Evolutionary conservation across 257 asterid genomes (phyloP), one percentile per base, ranked within the genome.

Genomic region (Coffea canephora): DNA sequence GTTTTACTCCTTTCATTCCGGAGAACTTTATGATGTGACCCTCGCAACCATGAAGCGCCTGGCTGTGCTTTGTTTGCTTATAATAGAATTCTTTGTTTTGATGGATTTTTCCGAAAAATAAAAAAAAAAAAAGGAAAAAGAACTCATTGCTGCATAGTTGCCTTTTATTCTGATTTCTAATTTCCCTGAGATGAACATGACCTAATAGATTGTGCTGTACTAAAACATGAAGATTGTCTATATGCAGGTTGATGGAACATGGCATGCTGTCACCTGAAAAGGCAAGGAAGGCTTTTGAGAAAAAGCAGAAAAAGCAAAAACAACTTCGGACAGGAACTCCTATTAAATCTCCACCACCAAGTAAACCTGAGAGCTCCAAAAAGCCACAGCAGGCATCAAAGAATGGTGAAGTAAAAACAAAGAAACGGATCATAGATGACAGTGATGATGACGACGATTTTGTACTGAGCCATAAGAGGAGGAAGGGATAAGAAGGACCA

Each of bases 211-310:
- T 31, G 57, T 62, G 3, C 7, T 77, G 75, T 49, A 36, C 48
- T 61, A 73, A 61, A 76, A 57, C 27, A 10, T 71, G 55, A 41
- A 43, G 46, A 65, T 25, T 45, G 14, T 25, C 39, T 36, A 21
- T 39, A 55, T 79, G 71, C 86, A 94, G 98, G 98, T 70, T 94
- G 89, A 94, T 94, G 98, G 98, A 94, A 83, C 98, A 94, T 36
- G 98, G 98, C 71, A 69, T 94, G 88, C 79, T 95, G 83, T 88
- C 97, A 12, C 95, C 92, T 0, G 98, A 93, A 16, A 89, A 86
- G 73, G 89, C 98, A n/a, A 93, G 81, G 81, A 93, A 78, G 84
- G 98, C 94, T 0, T 88, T 84, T 0, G 98, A 95, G 87, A 93
- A 88, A 81, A 93, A 93, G 83, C 98, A 90, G 86, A 90, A 90